Evolutionary conservation across 305 asterid genomes (phyloP).

Genomic region (Petunia hybrid): DNA sequence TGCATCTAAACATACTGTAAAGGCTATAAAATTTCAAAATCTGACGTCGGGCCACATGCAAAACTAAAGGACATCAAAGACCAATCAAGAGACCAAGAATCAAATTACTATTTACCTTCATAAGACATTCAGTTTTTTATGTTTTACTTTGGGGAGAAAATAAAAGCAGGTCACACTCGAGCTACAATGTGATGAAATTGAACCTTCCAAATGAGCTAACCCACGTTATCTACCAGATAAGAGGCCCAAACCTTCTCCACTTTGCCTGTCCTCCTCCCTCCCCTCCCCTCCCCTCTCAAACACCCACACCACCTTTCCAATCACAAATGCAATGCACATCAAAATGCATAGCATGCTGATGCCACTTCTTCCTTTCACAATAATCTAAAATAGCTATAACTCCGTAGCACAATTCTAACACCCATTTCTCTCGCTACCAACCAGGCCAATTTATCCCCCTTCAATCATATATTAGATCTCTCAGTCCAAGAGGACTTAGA

Average conservation of each 20-base stretch:
- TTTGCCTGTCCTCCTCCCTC: background rate
- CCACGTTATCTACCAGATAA: background rate
- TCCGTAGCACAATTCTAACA: background rate
- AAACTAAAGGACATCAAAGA: background rate
- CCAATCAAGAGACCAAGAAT: background rate
- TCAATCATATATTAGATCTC: background rate
- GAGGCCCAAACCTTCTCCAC: constrained; percentile 21
- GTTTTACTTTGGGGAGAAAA: too few relatives aligned
- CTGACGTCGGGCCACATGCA: background rate
- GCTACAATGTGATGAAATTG: too few relatives aligned
- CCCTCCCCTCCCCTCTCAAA: background rate
- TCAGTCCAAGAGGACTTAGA: background rate
- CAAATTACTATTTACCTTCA: background rate
- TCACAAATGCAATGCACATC: background rate
- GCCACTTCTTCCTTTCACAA: background rate
- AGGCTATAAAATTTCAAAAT: background rate
- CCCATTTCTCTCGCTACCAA: background rate
- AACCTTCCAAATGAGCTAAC: background rate
- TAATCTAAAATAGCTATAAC: background rate
- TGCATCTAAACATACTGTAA: background rate
- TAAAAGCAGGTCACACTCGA: too few relatives aligned
- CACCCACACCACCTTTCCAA: background rate
- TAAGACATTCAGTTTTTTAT: background rate
- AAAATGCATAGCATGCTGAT: background rate
- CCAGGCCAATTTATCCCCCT: background rate